These are phyloP conservation scores for Myriosclerotinia curreyana DNA, from an alignment of 2,329 filamentous ascomycete genomes.

Conservation along the genomic window DNA sequence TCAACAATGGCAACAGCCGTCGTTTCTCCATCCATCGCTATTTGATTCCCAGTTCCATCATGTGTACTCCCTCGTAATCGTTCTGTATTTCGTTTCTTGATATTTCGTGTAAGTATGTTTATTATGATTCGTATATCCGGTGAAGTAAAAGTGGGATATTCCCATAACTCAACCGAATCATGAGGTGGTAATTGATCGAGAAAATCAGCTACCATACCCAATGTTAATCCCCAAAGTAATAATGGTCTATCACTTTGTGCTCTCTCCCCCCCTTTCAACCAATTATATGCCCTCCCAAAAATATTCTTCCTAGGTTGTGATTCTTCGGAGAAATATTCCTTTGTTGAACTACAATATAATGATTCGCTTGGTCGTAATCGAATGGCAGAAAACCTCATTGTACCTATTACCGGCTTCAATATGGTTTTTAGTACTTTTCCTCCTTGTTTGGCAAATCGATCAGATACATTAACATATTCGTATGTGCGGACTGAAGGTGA, in stretches of 20 bases:
- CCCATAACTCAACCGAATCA: slow-evolving; percentile 60
- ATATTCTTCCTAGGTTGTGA: slow-evolving; percentile 12
- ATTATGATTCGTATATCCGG: slow-evolving; percentile 59
- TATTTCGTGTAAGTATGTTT: slow-evolving; percentile 56
- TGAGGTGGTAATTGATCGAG: slow-evolving; percentile 64
- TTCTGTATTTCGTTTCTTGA: slow-evolving; percentile 50
- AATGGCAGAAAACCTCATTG: slow-evolving; percentile 67
- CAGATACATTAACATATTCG: slow-evolving; percentile 62
- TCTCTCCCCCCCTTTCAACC: slow-evolving; percentile 38
- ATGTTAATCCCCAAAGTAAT: slow-evolving; percentile 65
- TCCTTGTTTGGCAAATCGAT: slow-evolving; percentile 56
- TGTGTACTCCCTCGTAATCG: slow-evolving; percentile 30
- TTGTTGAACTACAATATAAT: slow-evolving; percentile 53
- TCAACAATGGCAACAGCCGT: slow-evolving; percentile 30
- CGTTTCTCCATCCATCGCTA: slow-evolving; percentile 34
- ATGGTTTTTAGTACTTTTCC: slow-evolving; percentile 53
- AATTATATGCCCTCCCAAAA: slow-evolving; percentile 31
- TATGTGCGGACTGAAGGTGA: slow-evolving; percentile 57
- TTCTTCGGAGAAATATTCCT: slow-evolving; percentile 45
- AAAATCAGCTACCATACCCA: slow-evolving; percentile 66
- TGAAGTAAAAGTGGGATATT: slow-evolving; percentile 65
- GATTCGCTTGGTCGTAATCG: slow-evolving; percentile 60
- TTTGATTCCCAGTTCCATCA: slow-evolving; percentile 35
- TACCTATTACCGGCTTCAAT: slow-evolving; percentile 56
- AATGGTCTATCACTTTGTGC: slow-evolving; percentile 45